These are phyloP conservation scores for Boletellus deceptivus DNA, from an alignment of 1,284 basidiomycete genomes.

Conservation along the genomic window DNA sequence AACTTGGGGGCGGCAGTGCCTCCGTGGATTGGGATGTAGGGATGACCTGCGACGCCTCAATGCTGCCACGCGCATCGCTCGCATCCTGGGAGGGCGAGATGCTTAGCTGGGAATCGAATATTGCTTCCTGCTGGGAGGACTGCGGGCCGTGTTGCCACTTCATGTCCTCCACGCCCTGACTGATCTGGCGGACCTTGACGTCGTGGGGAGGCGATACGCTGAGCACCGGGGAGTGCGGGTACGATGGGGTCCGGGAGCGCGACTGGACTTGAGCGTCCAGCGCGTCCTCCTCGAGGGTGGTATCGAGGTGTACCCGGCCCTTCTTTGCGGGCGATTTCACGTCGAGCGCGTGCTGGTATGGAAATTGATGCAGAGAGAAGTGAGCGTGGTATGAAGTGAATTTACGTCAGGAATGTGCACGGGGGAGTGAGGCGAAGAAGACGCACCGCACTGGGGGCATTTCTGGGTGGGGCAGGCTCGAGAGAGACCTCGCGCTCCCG, in stretches of 20 bases:
- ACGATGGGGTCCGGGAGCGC: constrained; percentile 42
- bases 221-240: constrained; percentile 40
- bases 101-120: constrained; percentile 3
- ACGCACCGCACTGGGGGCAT: constrained; percentile 36
- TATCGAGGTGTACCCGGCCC: constrained; percentile 60
- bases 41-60: constrained; percentile 16
- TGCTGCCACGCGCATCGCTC: constrained; percentile 11
- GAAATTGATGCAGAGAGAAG: constrained; percentile 10
- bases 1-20: constrained; percentile 10
- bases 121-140: constrained; percentile 12
- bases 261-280: constrained; percentile 31
- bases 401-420: constrained; percentile 32
- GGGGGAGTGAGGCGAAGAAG: constrained; percentile 4
- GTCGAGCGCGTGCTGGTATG: constrained; percentile 48
- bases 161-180: constrained; percentile 72
- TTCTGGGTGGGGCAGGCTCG: constrained; percentile 60
- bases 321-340: constrained; percentile 66
- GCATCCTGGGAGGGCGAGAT: constrained; percentile 7
- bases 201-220: constrained; percentile 67
- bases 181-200: constrained; percentile 71
- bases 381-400: constrained; percentile 12
- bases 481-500: constrained; percentile 72
- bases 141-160: constrained; percentile 51
- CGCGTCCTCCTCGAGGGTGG: constrained; percentile 58
- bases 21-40: constrained; percentile 11